These are phyloP conservation scores for Kondoa malvinella DNA, from an alignment of 768 basidiomycete species.

Conservation along the genomic window DNA sequence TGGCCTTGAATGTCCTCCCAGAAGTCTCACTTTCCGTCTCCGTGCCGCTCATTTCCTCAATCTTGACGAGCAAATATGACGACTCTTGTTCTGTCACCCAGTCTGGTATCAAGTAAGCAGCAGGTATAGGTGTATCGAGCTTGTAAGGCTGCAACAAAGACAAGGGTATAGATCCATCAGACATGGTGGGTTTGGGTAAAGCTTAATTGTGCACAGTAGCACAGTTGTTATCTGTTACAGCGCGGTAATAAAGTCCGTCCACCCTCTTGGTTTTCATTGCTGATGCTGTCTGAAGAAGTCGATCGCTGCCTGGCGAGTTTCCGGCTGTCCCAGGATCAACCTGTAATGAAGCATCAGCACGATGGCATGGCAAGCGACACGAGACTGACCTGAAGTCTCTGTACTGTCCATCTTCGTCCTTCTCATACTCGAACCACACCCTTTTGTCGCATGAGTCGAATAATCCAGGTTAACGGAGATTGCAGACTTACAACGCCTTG, in stretches of 20 bases:
- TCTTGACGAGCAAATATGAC: conserved; percentile 17
- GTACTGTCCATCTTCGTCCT: not conserved
- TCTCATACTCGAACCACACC: not conserved
- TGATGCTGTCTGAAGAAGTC: not conserved
- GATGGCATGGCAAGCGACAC: not conserved
- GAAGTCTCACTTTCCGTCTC: not conserved
- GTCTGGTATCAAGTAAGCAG: conserved; percentile 17
- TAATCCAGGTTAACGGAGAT: no score
- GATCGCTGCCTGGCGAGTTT: not conserved
- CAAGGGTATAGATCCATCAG: not conserved
- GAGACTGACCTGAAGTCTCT: not conserved
- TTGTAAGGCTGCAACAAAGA: conserved; percentile 8
- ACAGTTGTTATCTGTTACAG: not conserved
- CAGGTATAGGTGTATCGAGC: conserved; percentile 13
- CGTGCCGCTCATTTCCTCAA: conserved; percentile 15
- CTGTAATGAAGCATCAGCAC: not conserved
- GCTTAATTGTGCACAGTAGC: not conserved
- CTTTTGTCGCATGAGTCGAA: no score
- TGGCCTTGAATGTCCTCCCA: conserved; percentile 10
- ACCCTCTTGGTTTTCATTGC: not conserved
- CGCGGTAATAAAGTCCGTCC: not conserved
- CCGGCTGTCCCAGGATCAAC: not conserved
- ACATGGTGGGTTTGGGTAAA: not conserved
- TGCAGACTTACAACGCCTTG: not conserved
- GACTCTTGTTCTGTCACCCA: conserved; percentile 19